Evolutionary conservation across 768 basidiomycete genomes (phyloP), one percentile per base, ranked within the genome.

Genomic region (Hypholoma fasciculare): DNA sequence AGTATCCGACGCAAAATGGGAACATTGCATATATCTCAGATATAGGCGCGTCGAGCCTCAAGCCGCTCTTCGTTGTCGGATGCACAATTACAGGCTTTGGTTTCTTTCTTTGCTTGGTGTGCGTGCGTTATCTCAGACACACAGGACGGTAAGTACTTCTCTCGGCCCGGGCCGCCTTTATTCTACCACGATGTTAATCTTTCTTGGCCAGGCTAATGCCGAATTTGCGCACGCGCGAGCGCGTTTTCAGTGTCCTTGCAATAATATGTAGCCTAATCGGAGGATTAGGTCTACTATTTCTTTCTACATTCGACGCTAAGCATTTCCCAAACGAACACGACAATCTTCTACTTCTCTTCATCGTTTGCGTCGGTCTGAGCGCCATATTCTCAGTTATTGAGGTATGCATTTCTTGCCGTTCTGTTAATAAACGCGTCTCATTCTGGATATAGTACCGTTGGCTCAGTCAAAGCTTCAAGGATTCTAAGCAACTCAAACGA

Each of bases 11-110:
- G 12, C 76, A 81, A 68, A 78, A 85, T 37, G 80, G 80, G 19
- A 69, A 70, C 1, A 82, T 90, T 51, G 83, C 85, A n/a, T 90
- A 88, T 70, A 90, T 92, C 49, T 90, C 88, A 40, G 89, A 92
- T 64, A 72, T 92, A 37, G 90, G 87, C n/a, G 90, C 91, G 17
- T 80, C 80, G 62, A 76, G 79, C 52, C 74, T 92, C 44, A 92
- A 92, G 67, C 90, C 91, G 3, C 78, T 92, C 38, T 93, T 93
- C 65, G 74, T 92, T 50, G 75, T 79, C 14, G 86, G 85, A 7
- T 87, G 85, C 63, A 73, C 76, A 39, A 79, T 90, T 57, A 90
- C 90, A 2, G 85, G 81, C 7, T 70, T 82, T 2, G 74, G 78
- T 0, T 89, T 92, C 70, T 72, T 88, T 63, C 71, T 86, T 49